Percentiles rank a stretch among this genome's conserved stretches.
Evolutionary conservation across 805 yeast genomes (phyloP).

Genomic region (Priceomyces medius): DNA sequence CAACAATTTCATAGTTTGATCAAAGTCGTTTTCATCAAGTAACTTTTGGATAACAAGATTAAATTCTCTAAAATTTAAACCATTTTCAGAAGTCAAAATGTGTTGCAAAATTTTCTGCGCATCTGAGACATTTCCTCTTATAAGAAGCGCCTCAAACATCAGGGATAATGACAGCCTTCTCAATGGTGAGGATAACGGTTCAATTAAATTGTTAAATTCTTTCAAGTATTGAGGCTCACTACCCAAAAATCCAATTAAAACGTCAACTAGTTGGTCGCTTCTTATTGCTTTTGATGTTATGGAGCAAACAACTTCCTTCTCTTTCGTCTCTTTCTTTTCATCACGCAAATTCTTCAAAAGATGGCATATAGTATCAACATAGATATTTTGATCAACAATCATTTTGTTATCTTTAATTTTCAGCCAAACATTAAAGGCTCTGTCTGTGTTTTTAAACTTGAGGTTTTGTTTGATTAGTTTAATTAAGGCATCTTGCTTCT

Average conservation of each 20-base stretch:
- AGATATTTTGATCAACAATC: background rate
- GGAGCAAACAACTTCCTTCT: background rate
- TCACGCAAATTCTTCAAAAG: background rate
- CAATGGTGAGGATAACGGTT: conserved; percentile 28
- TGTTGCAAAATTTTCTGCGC: conserved; percentile 29
- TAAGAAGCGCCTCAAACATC: conserved; percentile 29
- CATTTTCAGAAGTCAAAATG: conserved; percentile 28
- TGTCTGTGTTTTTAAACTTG: conserved; percentile 11
- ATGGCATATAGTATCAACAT: background rate
- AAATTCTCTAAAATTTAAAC: conserved; percentile 26
- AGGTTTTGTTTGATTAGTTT: conserved; percentile 14
- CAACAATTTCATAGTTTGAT: conserved; percentile 24
- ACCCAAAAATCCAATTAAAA: conserved; percentile 10
- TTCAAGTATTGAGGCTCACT: conserved; percentile 6
- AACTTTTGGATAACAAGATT: conserved; percentile 24
- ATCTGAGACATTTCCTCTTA: conserved; percentile 24
- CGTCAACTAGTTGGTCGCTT: conserved; percentile 6
- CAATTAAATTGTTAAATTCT: conserved; percentile 20
- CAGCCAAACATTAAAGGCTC: conserved; percentile 19
- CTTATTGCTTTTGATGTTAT: background rate
- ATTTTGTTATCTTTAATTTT: conserved; percentile 2
- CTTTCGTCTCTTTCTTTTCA: background rate
- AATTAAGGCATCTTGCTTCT: background rate
- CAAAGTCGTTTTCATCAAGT: conserved; percentile 23
- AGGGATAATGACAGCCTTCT: conserved; percentile 31